phyloP scores from a whole-genome alignment of 176 grass and related monocot genomes.

The Hordeum vulgare region DNA sequence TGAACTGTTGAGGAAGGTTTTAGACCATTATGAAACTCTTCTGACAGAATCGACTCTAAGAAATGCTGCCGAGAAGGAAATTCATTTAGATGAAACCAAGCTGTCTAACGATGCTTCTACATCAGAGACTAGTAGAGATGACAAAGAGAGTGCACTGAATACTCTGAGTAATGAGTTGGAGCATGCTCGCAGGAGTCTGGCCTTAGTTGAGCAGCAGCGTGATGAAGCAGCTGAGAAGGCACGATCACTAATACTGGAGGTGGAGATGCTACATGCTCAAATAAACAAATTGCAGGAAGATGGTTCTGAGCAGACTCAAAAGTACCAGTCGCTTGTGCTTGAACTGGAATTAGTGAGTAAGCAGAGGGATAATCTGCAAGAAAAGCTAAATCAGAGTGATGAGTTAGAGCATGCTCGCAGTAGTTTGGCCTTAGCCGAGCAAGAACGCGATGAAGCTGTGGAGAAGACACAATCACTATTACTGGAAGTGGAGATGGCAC shows the following conservation, averaged over 20 bases:
- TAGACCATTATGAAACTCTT: conserved; percentile 48
- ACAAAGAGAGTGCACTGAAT: conserved; percentile 32
- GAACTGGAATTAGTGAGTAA: conserved; percentile 53
- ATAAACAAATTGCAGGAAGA: conserved; percentile 49
- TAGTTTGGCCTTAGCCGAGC: conserved; percentile 32
- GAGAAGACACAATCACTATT: conserved; percentile 43
- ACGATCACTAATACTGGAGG: conserved; percentile 44
- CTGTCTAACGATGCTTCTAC: conserved; percentile 17
- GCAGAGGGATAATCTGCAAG: conserved; percentile 59
- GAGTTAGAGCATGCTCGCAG: conserved; percentile 3
- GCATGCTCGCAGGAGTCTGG: conserved; percentile 37
- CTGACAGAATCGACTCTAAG: conserved; percentile 37
- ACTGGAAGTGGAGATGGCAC: conserved; percentile 50
- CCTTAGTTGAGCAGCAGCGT: conserved; percentile 47
- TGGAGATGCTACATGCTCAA: conserved; percentile 47
- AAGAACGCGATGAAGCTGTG: conserved; percentile 51
- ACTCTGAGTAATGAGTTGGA: conserved; percentile 42
- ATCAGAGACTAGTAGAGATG: conserved; percentile 4
- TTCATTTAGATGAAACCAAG: conserved; percentile 36
- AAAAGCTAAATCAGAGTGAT: conserved; percentile 49
- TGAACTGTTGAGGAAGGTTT: conserved; percentile 48
- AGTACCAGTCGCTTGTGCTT: conserved; percentile 37
- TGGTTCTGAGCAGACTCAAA: conserved; percentile 45
- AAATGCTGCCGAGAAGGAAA: conserved; percentile 37
- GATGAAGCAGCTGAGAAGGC: conserved; percentile 42